Evolutionary conservation across 805 yeast species (phyloP), one percentile per base, ranked within the genome.

Genomic region (Brettanomyces anomalus): DNA sequence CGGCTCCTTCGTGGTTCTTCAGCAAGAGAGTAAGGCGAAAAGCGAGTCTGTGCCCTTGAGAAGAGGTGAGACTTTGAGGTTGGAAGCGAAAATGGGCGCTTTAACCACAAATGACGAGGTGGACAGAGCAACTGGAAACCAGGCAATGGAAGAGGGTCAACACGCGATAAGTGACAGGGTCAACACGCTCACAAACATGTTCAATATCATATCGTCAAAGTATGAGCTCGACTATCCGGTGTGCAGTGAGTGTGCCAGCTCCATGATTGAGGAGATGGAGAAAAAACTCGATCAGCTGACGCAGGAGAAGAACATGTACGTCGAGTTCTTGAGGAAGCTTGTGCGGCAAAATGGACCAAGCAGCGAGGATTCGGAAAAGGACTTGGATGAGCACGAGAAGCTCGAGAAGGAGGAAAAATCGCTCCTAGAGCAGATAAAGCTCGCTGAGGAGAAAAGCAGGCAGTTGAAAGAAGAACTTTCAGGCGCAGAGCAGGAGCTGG

Each of bases 221-320:
- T 80, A 81, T 41, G 87, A 81, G 46, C 71, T 90, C 14, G 94
- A 86, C 49, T 79, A 78, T 54, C 98, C 98, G 0, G 77, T 93
- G 14, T 90, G 97, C 53, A 71, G 71, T 19, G 97, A 89, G 36
- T 93, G 98, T 60, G 83, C 93, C 5, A 76, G 72, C 36, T 58
- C 71, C 17, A 61, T 90, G 20, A 66, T 83, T 10, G 78, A 75
- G 8, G 80, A 79, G 44, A 69, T 87, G 58, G 81, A 79, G 53
- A 58, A 66, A 11, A 80, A 80, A 50, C 84, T 84, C 57, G 90
- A 84, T 46, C 84, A 77, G 43, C 74, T 81, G 4, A 75, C 82
- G 16, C 72, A 71, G 47, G 96, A 90, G 53, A 78, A 90, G 49
- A 95, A 88, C 40, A 72, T 76, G 2, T 93, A 88, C 57, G 64